phyloP scores from a whole-genome alignment of 2,329 filamentous ascomycete species.

The Fusarium pininemorale region DNA sequence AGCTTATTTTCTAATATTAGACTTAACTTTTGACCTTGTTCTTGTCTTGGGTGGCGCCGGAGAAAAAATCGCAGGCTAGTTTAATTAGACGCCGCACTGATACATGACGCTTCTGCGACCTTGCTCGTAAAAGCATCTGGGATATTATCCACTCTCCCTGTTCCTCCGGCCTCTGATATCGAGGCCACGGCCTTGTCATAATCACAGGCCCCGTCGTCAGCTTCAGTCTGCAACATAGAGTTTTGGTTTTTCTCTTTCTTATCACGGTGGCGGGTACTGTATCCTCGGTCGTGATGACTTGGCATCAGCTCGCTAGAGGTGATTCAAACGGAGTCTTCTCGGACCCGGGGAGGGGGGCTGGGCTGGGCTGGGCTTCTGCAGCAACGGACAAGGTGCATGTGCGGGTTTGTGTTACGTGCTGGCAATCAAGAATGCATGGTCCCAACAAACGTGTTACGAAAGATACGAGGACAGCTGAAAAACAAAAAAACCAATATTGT shows the following conservation, averaged over 20 bases:
- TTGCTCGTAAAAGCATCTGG: conserved; percentile 5
- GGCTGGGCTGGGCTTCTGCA: background rate
- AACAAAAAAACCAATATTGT: background rate
- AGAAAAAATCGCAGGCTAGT: background rate
- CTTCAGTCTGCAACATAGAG: background rate
- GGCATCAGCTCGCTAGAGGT: conserved; percentile 12
- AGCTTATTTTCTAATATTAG: conserved; percentile 23
- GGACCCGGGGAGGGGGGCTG: background rate
- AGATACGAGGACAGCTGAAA: background rate
- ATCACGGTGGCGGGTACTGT: conserved; percentile 14
- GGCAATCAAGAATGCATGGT: background rate
- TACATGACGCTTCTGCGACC: conserved; percentile 25
- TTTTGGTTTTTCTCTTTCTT: background rate
- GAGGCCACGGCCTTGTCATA: background rate
- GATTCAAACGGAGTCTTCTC: background rate
- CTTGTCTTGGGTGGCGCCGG: background rate
- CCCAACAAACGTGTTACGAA: background rate
- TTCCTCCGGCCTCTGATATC: background rate
- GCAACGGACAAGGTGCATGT: background rate
- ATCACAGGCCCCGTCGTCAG: background rate
- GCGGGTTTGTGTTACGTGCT: conserved; percentile 6
- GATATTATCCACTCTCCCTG: background rate
- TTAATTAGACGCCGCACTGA: conserved; percentile 21
- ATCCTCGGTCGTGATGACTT: background rate
- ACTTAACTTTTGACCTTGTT: background rate